Evolutionary conservation across 768 basidiomycete species (phyloP).

Genomic region (Pleurotus eryngii): DNA sequence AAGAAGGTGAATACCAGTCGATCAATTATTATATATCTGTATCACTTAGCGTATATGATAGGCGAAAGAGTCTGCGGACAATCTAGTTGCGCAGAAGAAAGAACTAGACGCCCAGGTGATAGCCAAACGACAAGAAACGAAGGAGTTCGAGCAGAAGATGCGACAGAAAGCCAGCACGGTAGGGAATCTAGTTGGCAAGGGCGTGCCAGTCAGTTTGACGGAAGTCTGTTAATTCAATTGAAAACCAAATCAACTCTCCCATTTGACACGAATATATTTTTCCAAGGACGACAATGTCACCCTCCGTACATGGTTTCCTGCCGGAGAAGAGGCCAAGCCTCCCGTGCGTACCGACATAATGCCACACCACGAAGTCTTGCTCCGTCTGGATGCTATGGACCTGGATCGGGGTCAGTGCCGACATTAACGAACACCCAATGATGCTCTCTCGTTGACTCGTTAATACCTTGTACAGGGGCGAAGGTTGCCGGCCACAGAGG

Average conservation of each 20-base stretch:
- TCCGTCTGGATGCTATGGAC: slow-evolving; percentile 93
- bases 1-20: slow-evolving; percentile 63
- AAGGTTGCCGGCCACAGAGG: slow-evolving; percentile 96
- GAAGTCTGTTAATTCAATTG: slow-evolving; percentile 54
- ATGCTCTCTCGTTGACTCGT: background rate
- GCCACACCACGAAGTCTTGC: slow-evolving; percentile 96
- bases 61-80: slow-evolving; percentile 91
- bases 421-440: background rate
- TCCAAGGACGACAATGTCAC: slow-evolving; percentile 85
- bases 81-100: slow-evolving; percentile 81
- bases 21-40: background rate
- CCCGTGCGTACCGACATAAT: slow-evolving; percentile 74
- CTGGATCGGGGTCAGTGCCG: slow-evolving; percentile 79
- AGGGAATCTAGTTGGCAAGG: slow-evolving; percentile 90
- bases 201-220: slow-evolving; percentile 79
- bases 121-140: slow-evolving; percentile 70
- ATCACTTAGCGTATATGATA: slow-evolving; percentile 24
- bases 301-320: slow-evolving; percentile 82
- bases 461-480: slow-evolving; percentile 47
- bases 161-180: slow-evolving; percentile 74
- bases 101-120: slow-evolving; percentile 80
- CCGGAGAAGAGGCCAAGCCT: slow-evolving; percentile 68
- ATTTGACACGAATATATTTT: too few species aligned
- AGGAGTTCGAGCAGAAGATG: slow-evolving; percentile 76
- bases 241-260: too few species aligned